These are phyloP conservation scores for Ustilago trichophora DNA, from an alignment of 1,284 basidiomycete genomes.

Conservation along the genomic window DNA sequence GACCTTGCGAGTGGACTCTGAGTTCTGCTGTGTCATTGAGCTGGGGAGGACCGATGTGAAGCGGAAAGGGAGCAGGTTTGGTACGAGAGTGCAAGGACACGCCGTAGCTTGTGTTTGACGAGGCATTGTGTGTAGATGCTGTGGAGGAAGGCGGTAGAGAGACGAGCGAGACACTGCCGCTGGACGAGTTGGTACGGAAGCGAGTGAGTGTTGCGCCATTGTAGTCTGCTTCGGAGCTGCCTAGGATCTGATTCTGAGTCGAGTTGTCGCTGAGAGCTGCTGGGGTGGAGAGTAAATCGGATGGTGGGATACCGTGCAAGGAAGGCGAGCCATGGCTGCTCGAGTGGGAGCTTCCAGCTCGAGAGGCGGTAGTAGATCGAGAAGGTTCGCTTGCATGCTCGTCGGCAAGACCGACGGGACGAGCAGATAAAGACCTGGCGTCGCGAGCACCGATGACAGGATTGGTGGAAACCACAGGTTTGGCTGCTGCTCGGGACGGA, in stretches of 20 bases:
- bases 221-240: conserved; percentile 14
- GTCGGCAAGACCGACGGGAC: conserved; percentile 10
- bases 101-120: conserved; percentile 35
- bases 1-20: conserved; percentile 29
- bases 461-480: conserved; percentile 20
- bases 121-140: conserved; percentile 38
- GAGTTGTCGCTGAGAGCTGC: conserved; percentile 4
- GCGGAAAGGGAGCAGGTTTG: conserved; percentile 13
- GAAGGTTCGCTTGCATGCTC: conserved; percentile 13
- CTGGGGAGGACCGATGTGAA: conserved; percentile 29
- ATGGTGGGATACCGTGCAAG: conserved; percentile 4
- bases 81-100: conserved; percentile 10
- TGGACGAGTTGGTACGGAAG: conserved; percentile 39
- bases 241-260: neutral
- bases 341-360: conserved; percentile 30
- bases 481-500: conserved; percentile 20
- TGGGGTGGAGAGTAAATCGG: neutral
- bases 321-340: conserved; percentile 32
- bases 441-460: conserved; percentile 39
- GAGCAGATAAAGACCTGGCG: conserved; percentile 8
- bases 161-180: conserved; percentile 34
- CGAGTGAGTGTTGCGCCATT: conserved; percentile 23
- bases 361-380: conserved; percentile 17
- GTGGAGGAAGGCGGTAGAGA: conserved; percentile 35
- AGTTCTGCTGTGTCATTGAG: conserved; percentile 29